Percentiles rank a stretch among this genome's conserved stretches.
These are phyloP conservation scores for Actinomortierella ambigua DNA, from an alignment of 371 early-diverging fungal genomes.

Conservation along the genomic window DNA sequence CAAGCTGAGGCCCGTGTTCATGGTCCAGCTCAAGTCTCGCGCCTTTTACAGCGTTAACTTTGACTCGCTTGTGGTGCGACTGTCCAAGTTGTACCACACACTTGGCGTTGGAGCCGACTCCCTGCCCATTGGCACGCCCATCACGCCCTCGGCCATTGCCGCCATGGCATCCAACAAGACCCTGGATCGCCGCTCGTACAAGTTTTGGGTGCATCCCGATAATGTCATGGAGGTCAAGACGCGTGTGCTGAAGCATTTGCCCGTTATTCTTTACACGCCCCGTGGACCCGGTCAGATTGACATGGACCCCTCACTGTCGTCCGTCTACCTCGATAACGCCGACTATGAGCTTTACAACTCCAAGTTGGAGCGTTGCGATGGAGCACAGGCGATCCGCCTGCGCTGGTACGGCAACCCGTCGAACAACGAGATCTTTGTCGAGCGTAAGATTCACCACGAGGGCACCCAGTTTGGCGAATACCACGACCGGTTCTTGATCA, in stretches of 20 bases:
- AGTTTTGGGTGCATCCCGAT: slow-evolving; percentile 99
- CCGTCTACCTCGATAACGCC: slow-evolving; percentile 97
- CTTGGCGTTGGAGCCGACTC: slow-evolving; percentile 72
- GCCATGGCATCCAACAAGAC: slow-evolving; percentile 26
- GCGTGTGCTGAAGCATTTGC: slow-evolving; percentile 93
- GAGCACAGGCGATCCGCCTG: slow-evolving; percentile 92
- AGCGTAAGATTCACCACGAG: slow-evolving; percentile 98
- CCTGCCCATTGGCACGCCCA: slow-evolving; percentile 39
- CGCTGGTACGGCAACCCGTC: slow-evolving; percentile 96
- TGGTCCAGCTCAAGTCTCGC: slow-evolving; percentile 82
- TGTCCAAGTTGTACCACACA: slow-evolving; percentile 89
- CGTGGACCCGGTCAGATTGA: slow-evolving; percentile 39
- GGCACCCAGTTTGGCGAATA: slow-evolving; percentile 79
- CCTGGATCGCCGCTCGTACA: slow-evolving; percentile 87
- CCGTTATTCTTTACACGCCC: slow-evolving; percentile 91
- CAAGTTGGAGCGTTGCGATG: slow-evolving; percentile 93
- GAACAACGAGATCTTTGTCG: slow-evolving; percentile 90
- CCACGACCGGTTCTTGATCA: slow-evolving; percentile 89
- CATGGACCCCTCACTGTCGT: slow-evolving; percentile 91
- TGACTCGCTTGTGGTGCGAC: slow-evolving; percentile 88
- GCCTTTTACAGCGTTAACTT: slow-evolving; percentile 93
- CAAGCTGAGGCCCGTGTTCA: slow-evolving; percentile 86
- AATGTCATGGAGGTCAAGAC: slow-evolving; percentile 97
- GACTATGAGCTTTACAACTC: slow-evolving; percentile 92
- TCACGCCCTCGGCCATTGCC: slow-evolving; percentile 40